A percentile compares a stretch with the other conserved stretches of the same genome.
These are phyloP conservation scores for Exophiala sp. DNA, from an alignment of 2,329 filamentous ascomycete species.

Conservation along the genomic window DNA sequence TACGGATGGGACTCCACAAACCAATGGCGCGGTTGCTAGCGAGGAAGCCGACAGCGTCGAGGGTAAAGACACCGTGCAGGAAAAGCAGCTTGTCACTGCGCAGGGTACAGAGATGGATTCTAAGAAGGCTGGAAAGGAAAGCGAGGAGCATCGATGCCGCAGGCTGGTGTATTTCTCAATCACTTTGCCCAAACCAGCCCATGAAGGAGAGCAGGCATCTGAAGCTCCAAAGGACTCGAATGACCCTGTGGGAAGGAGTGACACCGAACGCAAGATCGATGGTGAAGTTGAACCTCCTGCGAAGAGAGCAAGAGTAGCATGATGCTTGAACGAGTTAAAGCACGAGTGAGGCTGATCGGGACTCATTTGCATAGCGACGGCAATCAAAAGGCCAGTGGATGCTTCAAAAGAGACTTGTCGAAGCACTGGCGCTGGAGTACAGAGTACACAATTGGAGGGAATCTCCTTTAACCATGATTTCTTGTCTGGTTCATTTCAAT, in stretches of 20 bases:
- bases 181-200: conserved; percentile 5
- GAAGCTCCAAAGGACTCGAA: background rate
- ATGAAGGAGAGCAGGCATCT: background rate
- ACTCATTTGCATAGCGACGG: background rate
- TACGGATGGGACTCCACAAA: background rate
- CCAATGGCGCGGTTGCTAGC: background rate
- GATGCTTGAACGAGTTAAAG: background rate
- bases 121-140: background rate
- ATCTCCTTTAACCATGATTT: background rate
- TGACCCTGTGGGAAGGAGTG: background rate
- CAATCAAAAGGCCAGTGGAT: background rate
- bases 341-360: background rate
- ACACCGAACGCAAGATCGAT: conserved; percentile 2
- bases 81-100: background rate
- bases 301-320: conserved; percentile 16
- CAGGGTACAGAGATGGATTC: background rate
- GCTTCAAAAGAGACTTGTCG: background rate
- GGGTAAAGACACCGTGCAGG: background rate
- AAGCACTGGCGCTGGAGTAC: background rate
- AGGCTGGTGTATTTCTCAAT: conserved; percentile 17
- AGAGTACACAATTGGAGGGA: too few relatives aligned
- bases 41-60: background rate
- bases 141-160: background rate
- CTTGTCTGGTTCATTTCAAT: background rate
- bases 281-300: conserved; percentile 15